A percentile compares a stretch with the other conserved stretches of the same genome.
phyloP scores from a whole-genome alignment of 2,329 filamentous ascomycete genomes.

The Xylaria sp. region DNA sequence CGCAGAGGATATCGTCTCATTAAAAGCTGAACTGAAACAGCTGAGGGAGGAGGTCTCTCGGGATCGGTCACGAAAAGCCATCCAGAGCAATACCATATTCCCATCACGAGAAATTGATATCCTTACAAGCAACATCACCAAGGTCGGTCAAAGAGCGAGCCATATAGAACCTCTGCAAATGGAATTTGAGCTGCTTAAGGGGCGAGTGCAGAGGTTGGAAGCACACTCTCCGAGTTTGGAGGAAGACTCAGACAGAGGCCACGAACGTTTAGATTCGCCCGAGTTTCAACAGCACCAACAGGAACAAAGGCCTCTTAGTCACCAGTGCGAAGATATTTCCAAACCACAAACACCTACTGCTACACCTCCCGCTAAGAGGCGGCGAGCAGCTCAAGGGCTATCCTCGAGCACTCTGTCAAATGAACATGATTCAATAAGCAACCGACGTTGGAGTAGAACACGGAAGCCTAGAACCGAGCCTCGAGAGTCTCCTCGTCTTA shows the following conservation, averaged over 20 bases:
- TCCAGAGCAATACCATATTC: conserved; percentile 23
- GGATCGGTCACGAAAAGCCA: conserved; percentile 24
- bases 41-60: conserved; percentile 35
- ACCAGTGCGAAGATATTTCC: not conserved
- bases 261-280: not conserved
- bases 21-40: conserved; percentile 40
- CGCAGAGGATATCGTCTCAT: conserved; percentile 35
- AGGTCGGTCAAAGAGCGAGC: conserved; percentile 42
- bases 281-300: conserved; percentile 4
- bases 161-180: conserved; percentile 46
- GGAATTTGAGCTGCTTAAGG: conserved; percentile 46
- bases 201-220: conserved; percentile 41
- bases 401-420: not conserved
- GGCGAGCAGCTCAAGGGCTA: not conserved
- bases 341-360: not conserved
- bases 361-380: not conserved
- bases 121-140: conserved; percentile 43
- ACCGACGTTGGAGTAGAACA: not conserved
- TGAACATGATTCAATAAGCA: not conserved
- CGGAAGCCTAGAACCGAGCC: conserved; percentile 1
- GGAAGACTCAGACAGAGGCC: conserved; percentile 1
- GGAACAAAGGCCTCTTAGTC: conserved; percentile 8
- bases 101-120: conserved; percentile 44
- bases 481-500: conserved; percentile 7
- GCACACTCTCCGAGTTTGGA: conserved; percentile 12